Base-by-base conservation (phyloP, 2,329 filamentous ascomycete species). In the Aspergillus aculeatus region DNA sequence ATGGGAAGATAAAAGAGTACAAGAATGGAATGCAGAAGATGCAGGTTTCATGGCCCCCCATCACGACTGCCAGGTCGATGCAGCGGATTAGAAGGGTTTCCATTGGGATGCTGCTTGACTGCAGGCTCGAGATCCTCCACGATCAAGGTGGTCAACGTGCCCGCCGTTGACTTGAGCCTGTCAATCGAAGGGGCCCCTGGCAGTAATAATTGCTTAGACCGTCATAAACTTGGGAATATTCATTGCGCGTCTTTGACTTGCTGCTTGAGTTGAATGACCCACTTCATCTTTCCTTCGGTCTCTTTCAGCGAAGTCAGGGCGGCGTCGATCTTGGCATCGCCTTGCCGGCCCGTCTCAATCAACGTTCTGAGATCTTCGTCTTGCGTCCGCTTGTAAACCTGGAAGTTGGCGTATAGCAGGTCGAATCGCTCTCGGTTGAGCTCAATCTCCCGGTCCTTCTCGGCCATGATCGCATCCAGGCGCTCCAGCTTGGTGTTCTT, bases 241-340 rank as follows among this genome's bases (percentile, higher is more conserved):
- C 66, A 73, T 52, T 70, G 65, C 49, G 69, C 62, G 48, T 66
- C 69, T 56, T 67, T 69, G 56, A 76, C 66, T 54, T 75, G 66
- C 12, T 64, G 64, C 35, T 78, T 75, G 56, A 81, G 68, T 38
- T 75, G 78, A 54, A 81, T 76, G n/a, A 75, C 75, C 78, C 80
- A 82, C 64, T 73, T 79, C 80, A 82, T 81, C 62, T 77, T 69
- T 3, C 71, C 78, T 56, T 77, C 73, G 1, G 76, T 75, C 58
- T 77, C 72, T 50, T 73, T 75, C 64, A 81, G 67, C 21, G 78
- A 75, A 31, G 69, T 70, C 44, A 81, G 68, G 38, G 73, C 72
- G 7, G 69, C 64, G 21, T 78, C 71, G 24, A 80, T 72, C 23
- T 62, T 69, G 5, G 62, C 66, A 64, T 75, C 70, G 29, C 71